Base-by-base conservation (phyloP, 2,329 filamentous ascomycete species). In the Cytospora piceae region DNA sequence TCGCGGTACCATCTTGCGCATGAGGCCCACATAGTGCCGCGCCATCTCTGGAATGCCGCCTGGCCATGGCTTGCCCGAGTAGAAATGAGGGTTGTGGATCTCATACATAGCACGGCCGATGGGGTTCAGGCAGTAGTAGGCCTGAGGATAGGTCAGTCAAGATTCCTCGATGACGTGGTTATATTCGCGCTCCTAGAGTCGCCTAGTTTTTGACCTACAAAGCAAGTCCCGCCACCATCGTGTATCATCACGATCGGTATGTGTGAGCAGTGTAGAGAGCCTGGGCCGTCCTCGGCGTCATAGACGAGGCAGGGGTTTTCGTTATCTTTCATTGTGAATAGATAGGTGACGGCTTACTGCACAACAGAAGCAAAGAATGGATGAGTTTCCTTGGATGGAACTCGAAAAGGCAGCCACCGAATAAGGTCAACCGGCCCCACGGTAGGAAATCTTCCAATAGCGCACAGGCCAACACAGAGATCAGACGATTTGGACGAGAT, bases 141-240 rank as follows among this genome's bases (percentile, higher is more conserved):
- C 46, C 46, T 49, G 46, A 24, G 46, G 22, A 11, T 22, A 49
- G 11, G 46, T 49, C n/a, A 49, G 46, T 14, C n/a, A 24, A 49
- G 69, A 29, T 12, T 27, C 11, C 20, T 6, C 7, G 1, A 22
- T 2, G 14, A 22, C 7, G n/a, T 57, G 27, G 34, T 54, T 15
- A 7, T 7, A n/a, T 27, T 29, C 8, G 22, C 15, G 3, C 14
- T 22, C n/a, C 15, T 9, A 31, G n/a, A 12, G 5, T 7, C 29
- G 6, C 4, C 17, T 12, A 22, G 37, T 22, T 52, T 29, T 55
- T 12, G 55, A 57, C 61, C 27, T 14, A 79, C 80, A 71, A 85
- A 87, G 2, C 81, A 82, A 2, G 85, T 88, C 71, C 86, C 86
- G 69, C 86, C 85, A 69, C 86, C 86, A 68, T 88, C 86, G 74